Evolutionary conservation across 768 basidiomycete species (phyloP), one percentile per base, ranked within the genome.

Genomic region (Tricholoma sp.): DNA sequence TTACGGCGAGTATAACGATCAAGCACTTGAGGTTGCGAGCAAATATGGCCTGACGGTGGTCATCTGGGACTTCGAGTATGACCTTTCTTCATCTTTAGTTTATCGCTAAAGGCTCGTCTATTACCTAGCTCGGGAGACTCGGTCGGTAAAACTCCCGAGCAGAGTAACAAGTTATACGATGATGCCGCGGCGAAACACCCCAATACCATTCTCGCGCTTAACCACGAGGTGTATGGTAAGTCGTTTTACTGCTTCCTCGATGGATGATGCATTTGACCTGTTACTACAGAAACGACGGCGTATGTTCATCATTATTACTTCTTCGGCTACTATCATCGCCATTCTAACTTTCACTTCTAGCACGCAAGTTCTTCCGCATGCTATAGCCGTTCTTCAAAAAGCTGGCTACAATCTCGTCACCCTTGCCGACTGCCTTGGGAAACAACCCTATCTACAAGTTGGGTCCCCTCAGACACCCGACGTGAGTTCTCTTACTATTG

Each of bases 1-100:
- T 1, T 77, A 70, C 53, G 77, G 76, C 1, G 66, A 63, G 31
- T 75, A 72, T 64, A 76, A 76, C 56, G 69, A 77, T 54, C 63
- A 68, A 18, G 75, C 75, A 8, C 60, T 66, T 9, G 56, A 68
- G 11, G 70, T 67, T 2, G 68, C 60, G 33, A 42, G 51, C 49
- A 56, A 67, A 33, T 60, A 59, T 50, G 59, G 60, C 18, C 63
- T 61, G 49, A 58, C 44, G 2, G 44, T 70, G 13, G 64, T 63
- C 20, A 62, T 59, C 41, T 70, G 70, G 67, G 63, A 66, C 52
- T 70, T 67, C 17, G 66, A 67, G 65, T 65, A 54, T 45, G 54
- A 55, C 9, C 0, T 37, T 17, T 49, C 12, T 31, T 24, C 47
- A 24, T 24, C 24, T 24, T 24, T 24, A 4, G 24, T 24, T 24